Conservation (phyloP, 768 basidiomycete species). For the Lactarius tabidus region DNA sequence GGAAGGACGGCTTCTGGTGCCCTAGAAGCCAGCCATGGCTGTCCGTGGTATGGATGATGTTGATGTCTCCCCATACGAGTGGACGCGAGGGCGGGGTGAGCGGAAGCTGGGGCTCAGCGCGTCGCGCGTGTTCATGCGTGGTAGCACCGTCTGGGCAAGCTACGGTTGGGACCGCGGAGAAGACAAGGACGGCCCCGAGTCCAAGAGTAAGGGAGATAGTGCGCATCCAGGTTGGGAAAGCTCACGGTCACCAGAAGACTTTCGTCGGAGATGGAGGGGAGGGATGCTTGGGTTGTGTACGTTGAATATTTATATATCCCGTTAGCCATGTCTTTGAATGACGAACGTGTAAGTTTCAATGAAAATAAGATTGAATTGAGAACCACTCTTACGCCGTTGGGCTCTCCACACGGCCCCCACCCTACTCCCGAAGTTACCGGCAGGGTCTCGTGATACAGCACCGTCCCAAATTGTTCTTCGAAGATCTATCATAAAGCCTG, state of each 20-base stretch:
- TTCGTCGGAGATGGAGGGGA: background rate
- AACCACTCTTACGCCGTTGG: background rate
- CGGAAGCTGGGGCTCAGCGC: conserved; percentile 39
- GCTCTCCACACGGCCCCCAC: no score
- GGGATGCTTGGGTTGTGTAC: no score
- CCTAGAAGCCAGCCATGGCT: conserved; percentile 81
- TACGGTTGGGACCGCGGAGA: conserved; percentile 21
- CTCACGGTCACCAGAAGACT: background rate
- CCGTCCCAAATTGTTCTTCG: no score
- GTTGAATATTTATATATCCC: background rate
- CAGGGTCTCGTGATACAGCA: no score
- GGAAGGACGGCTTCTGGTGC: conserved; percentile 68
- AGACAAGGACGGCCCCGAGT: conserved; percentile 24
- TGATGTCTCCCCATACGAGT: conserved; percentile 85
- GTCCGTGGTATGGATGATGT: conserved; percentile 84
- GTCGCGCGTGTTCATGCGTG: conserved; percentile 34
- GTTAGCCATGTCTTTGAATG: background rate
- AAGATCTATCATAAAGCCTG: no score
- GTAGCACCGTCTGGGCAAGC: conserved; percentile 15
- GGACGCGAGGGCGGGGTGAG: conserved; percentile 58
- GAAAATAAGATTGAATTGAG: background rate
- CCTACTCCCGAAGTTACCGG: no score
- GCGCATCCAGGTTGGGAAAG: background rate
- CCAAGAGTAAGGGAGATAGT: conserved; percentile 11
- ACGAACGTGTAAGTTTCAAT: conserved; percentile 61